A percentile compares a stretch with the other conserved stretches of the same genome.
These are phyloP conservation scores for Aegilops sharonensis DNA, from an alignment of 176 grass and related monocot genomes.

Conservation along the genomic window DNA sequence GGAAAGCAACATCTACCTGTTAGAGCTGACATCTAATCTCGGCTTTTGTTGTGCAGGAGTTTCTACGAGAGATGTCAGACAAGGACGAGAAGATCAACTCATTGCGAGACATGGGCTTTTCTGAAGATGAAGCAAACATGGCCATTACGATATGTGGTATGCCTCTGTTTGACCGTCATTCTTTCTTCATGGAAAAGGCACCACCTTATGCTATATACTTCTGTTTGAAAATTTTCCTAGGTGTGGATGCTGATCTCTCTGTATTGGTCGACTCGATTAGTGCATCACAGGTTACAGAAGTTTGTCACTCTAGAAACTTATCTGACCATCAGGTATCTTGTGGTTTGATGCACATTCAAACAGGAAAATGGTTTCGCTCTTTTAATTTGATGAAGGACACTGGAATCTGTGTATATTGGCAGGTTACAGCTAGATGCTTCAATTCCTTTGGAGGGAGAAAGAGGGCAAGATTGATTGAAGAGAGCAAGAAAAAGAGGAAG, in stretches of 20 bases:
- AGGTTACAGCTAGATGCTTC: conserved; percentile 5
- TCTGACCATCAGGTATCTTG: conserved; percentile 46
- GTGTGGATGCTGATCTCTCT: conserved; percentile 50
- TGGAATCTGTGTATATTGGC: conserved; percentile 20
- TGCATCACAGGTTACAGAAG: conserved; percentile 52
- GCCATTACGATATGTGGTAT: conserved; percentile 84
- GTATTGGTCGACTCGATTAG: conserved; percentile 65
- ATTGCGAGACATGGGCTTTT: conserved; percentile 73
- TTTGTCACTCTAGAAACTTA: conserved; percentile 8
- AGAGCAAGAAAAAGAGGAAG: conserved; percentile 40
- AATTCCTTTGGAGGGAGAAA: conserved; percentile 14
- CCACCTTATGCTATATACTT: conserved; percentile 9
- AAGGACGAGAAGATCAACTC: conserved; percentile 48
- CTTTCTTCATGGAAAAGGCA: neutral
- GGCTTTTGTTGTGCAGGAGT: conserved; percentile 45
- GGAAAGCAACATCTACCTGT: conserved; percentile 59
- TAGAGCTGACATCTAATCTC: neutral
- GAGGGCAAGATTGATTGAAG: conserved; percentile 15
- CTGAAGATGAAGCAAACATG: conserved; percentile 11
- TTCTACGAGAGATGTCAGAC: conserved; percentile 54
- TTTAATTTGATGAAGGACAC: neutral
- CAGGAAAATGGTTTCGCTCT: neutral
- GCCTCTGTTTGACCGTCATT: conserved; percentile 5
- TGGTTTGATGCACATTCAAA: neutral
- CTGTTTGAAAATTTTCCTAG: conserved; percentile 38